A percentile compares a stretch with the other conserved stretches of the same genome.
Conservation (phyloP, 345 rosid species). For the Reutealis trisperma region DNA sequence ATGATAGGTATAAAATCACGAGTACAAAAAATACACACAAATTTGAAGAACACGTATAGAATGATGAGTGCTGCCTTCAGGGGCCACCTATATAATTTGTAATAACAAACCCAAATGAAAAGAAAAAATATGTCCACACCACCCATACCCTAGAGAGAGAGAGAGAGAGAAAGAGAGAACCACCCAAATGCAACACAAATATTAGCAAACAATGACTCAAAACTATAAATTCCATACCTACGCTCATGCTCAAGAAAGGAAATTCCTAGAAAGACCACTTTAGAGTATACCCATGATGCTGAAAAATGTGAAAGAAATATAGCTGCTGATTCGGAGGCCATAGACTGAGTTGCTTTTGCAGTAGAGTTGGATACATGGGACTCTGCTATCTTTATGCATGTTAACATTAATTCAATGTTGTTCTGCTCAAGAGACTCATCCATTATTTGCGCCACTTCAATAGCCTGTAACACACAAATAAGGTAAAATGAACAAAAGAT, state of each 20-base stretch:
- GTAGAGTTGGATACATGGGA: constrained; percentile 42
- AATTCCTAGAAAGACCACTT: constrained; percentile 76
- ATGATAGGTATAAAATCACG: not conserved
- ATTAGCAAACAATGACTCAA: not conserved
- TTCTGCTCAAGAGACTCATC: constrained; percentile 78
- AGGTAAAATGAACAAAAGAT: constrained; percentile 12
- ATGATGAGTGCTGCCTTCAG: not conserved
- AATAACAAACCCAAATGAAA: not conserved
- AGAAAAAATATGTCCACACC: not conserved
- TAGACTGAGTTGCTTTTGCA: constrained; percentile 27
- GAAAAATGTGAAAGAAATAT: constrained; percentile 54
- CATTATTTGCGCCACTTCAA: constrained; percentile 88
- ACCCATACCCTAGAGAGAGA: too few species aligned
- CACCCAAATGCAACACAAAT: not conserved
- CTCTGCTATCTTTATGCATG: constrained; percentile 67
- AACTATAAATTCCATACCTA: constrained; percentile 52
- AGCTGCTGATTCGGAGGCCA: constrained; percentile 28
- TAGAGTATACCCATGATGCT: constrained; percentile 81
- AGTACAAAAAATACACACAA: not conserved
- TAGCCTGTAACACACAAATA: constrained; percentile 56
- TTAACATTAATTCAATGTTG: constrained; percentile 47
- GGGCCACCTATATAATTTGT: not conserved
- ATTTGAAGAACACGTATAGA: not conserved
- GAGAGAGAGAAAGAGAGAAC: not conserved
- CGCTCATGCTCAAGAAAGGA: constrained; percentile 79